Evolutionary conservation across 2,329 filamentous ascomycete genomes (phyloP), one percentile per base, ranked within the genome.

Genomic region (Aspergillus sp.): DNA sequence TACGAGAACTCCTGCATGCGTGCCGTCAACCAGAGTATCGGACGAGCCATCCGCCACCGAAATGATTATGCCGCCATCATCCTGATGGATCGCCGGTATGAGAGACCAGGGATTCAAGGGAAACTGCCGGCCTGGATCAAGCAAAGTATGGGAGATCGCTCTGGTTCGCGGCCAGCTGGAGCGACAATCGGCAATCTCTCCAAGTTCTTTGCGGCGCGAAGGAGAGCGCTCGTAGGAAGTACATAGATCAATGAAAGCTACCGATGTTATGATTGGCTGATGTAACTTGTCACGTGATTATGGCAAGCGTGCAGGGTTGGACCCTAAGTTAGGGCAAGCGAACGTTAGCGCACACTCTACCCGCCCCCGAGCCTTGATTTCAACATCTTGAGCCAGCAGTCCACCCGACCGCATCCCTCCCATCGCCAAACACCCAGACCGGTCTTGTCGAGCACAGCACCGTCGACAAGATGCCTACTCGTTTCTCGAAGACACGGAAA

Each of bases 1-100:
- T 96, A 95, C 67, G 91, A 97, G 69, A 97, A 97, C 67, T 85
- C 90, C 0, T 97, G 92, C 70, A 97, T 99, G 92, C 82, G 94
- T 36, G 91, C 92, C 4, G 94, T 99, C 4, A 99, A 99, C 70
- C 94, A 99, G 76, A 94, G 90, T 66, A 92, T 99, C 61, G 94
- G 94, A 1, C 80, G 94, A 53, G 94, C 91, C 1, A 97, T 99
- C 63, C 80, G 94, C 44, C 94, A 99, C 68, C 82, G 81, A 50
- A 84, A 83, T 20, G 94, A 99, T 72, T 97, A 96, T 72, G 94
- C 94, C 4, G 86, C 88, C 14, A 97, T 99, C 58, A 74, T 97
- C 52, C 81, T 99, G 66, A 77, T 94, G 31, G 94, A 99, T 71
- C 79, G 82, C 58, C 79, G 94, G 47, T 99, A 94, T 71, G 82